Evolutionary conservation across 2,329 filamentous ascomycete species (phyloP).

Genomic region (Grosmannia clavigera): DNA sequence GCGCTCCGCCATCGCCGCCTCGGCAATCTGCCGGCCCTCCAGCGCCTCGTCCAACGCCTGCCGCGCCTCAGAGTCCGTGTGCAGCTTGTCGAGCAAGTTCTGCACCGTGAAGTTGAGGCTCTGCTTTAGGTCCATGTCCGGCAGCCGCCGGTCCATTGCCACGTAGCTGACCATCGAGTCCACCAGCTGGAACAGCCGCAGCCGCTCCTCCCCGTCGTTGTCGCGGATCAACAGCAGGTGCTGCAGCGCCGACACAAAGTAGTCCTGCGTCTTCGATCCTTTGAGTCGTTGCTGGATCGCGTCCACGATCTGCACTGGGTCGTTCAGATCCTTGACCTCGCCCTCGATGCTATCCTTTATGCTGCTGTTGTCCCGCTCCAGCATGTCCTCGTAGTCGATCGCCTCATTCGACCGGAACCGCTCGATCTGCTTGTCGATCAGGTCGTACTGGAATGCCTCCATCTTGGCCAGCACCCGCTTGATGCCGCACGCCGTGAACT

Average conservation of each 20-base stretch:
- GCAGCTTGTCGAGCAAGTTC: slow-evolving; percentile 84
- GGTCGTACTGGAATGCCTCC: slow-evolving; percentile 96
- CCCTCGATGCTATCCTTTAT: slow-evolving; percentile 79
- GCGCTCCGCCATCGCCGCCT: slow-evolving; percentile 88
- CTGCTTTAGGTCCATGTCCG: slow-evolving; percentile 96
- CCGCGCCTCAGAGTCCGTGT: slow-evolving; percentile 89
- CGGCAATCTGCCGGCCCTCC: slow-evolving; percentile 83
- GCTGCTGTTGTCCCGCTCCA: slow-evolving; percentile 81
- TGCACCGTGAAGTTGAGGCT: slow-evolving; percentile 96
- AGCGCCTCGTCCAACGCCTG: slow-evolving; percentile 85
- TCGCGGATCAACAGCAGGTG: slow-evolving; percentile 87
- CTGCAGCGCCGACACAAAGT: slow-evolving; percentile 90
- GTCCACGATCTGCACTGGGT: slow-evolving; percentile 86
- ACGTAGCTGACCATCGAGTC: slow-evolving; percentile 99
- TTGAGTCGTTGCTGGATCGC: slow-evolving; percentile 78
- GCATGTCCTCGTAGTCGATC: slow-evolving; percentile 95
- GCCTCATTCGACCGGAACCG: slow-evolving; percentile 86
- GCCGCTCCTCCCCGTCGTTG: slow-evolving; percentile 79
- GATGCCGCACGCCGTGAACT: slow-evolving; percentile 92
- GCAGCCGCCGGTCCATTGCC: slow-evolving; percentile 89
- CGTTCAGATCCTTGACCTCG: slow-evolving; percentile 82
- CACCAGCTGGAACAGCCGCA: slow-evolving; percentile 94
- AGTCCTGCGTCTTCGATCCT: slow-evolving; percentile 80
- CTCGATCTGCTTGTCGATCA: slow-evolving; percentile 97
- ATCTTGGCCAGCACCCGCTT: slow-evolving; percentile 91